phyloP scores from a whole-genome alignment of 257 asterid genomes.

The Echium plantagineum region DNA sequence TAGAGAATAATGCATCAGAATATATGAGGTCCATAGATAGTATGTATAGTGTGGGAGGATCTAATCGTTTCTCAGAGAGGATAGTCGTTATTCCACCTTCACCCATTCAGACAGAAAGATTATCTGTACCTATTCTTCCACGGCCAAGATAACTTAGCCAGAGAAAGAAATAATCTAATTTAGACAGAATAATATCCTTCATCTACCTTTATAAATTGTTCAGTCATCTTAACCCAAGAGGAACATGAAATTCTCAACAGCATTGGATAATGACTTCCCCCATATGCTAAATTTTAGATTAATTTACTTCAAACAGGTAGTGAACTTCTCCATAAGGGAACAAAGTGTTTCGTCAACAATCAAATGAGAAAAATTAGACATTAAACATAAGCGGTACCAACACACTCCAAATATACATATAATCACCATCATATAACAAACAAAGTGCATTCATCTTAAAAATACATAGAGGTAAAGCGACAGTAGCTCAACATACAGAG shows the following conservation, averaged over 20 bases:
- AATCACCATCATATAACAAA: too few species aligned
- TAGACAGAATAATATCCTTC: not conserved
- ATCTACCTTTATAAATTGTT: not conserved
- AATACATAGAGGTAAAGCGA: not conserved
- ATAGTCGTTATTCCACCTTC: conserved; percentile 45
- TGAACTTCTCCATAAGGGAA: too few species aligned
- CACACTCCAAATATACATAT: too few species aligned
- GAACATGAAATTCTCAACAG: not conserved
- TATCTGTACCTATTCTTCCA: conserved; percentile 43
- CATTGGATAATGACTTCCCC: not conserved
- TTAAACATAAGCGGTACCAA: too few species aligned
- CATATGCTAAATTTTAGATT: not conserved
- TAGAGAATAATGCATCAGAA: conserved; percentile 49
- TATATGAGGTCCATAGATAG: conserved; percentile 35
- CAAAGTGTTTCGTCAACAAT: too few species aligned
- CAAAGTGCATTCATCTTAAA: too few species aligned
- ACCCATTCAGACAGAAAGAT: conserved; percentile 36
- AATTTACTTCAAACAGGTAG: not conserved
- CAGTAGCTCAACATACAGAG: not conserved
- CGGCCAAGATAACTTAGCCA: conserved; percentile 44
- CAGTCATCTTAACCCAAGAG: not conserved
- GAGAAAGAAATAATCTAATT: conserved; percentile 2
- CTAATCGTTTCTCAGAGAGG: conserved; percentile 76
- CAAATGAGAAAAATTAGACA: not conserved
- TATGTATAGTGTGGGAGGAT: conserved; percentile 45